Conservation (phyloP, 176 grass and related monocot species). For the Leersia perrieri region DNA sequence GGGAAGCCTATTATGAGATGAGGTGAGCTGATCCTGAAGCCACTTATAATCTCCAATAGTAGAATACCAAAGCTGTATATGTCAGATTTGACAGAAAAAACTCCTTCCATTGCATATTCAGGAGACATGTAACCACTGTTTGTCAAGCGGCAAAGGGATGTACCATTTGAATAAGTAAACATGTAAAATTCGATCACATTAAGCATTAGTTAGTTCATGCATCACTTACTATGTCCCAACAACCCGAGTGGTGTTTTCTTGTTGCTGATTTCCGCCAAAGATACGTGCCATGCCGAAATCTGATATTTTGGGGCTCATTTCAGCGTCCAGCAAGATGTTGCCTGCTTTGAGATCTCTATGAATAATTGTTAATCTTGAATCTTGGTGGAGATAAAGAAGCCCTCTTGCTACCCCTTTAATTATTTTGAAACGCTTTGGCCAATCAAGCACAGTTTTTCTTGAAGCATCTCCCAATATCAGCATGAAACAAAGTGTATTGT, state of each 20-base stretch:
- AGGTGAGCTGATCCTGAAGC: slow-evolving; percentile 39
- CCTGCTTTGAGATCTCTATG: slow-evolving; percentile 49
- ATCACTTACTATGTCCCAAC: slow-evolving; percentile 53
- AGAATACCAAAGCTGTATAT: slow-evolving; percentile 65
- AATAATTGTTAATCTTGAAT: slow-evolving; percentile 53
- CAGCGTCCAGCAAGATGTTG: slow-evolving; percentile 44
- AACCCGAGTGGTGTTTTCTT: slow-evolving; percentile 38
- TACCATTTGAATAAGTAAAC: not conserved
- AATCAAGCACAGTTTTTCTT: slow-evolving; percentile 34
- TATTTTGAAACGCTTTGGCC: slow-evolving; percentile 40
- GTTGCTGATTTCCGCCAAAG: slow-evolving; percentile 36
- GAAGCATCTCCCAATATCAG: slow-evolving; percentile 22
- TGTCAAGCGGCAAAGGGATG: not conserved
- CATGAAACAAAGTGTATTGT: not conserved
- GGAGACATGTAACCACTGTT: slow-evolving; percentile 60
- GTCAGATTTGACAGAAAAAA: slow-evolving; percentile 55
- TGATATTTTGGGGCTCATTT: slow-evolving; percentile 53
- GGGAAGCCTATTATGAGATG: not conserved
- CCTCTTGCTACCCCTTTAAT: slow-evolving; percentile 47
- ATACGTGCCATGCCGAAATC: slow-evolving; percentile 62
- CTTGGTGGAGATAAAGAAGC: slow-evolving; percentile 55
- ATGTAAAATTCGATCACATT: not conserved
- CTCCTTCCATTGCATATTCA: slow-evolving; percentile 50
- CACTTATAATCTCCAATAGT: slow-evolving; percentile 54
- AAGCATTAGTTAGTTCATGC: not conserved